phyloP scores from a whole-genome alignment of 2,329 filamentous ascomycete species.

The Nothomitra cinnamomea region DNA sequence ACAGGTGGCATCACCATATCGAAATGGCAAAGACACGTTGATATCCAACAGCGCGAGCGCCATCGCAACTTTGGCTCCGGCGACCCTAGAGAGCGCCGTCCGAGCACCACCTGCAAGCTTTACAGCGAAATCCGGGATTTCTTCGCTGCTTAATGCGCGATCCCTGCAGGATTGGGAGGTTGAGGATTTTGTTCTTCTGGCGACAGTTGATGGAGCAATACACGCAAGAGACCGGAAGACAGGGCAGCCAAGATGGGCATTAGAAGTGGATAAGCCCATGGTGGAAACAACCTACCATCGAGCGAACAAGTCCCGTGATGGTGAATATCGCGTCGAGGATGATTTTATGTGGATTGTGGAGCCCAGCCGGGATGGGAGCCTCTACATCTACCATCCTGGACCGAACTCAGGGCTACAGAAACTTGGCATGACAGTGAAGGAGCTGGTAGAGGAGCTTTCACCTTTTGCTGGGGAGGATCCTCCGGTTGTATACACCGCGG shows the following conservation, averaged over 20 bases:
- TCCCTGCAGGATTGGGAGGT: constrained; percentile 99
- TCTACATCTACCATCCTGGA: constrained; percentile 73
- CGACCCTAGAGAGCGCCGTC: constrained; percentile 55
- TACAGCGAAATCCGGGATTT: constrained; percentile 39
- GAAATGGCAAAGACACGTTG: constrained; percentile 11
- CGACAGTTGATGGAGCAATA: constrained; percentile 96
- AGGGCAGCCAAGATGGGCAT: constrained; percentile 69
- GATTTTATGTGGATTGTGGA: constrained; percentile 93
- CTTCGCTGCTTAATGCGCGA: constrained; percentile 85
- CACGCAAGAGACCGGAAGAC: constrained; percentile 81
- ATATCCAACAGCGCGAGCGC: constrained; percentile 61
- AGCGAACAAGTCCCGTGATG: constrained; percentile 46
- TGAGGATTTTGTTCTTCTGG: constrained; percentile 98
- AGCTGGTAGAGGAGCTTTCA: constrained; percentile 66
- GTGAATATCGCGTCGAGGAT: constrained; percentile 46
- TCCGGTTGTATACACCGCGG: constrained; percentile 72
- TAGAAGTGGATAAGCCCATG: constrained; percentile 72
- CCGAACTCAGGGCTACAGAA: constrained; percentile 41
- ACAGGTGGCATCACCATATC: constrained; percentile 15
- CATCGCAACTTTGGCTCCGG: constrained; percentile 96
- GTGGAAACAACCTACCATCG: constrained; percentile 76
- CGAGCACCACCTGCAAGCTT: constrained; percentile 75
- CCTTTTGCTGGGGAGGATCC: constrained; percentile 61
- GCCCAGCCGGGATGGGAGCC: constrained; percentile 67
- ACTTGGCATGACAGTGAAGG: constrained; percentile 63